Percentiles rank a stretch among this genome's conserved stretches.
These are phyloP conservation scores for Daldinia bambusicola DNA, from an alignment of 495 filamentous ascomycete species.

Conservation along the genomic window DNA sequence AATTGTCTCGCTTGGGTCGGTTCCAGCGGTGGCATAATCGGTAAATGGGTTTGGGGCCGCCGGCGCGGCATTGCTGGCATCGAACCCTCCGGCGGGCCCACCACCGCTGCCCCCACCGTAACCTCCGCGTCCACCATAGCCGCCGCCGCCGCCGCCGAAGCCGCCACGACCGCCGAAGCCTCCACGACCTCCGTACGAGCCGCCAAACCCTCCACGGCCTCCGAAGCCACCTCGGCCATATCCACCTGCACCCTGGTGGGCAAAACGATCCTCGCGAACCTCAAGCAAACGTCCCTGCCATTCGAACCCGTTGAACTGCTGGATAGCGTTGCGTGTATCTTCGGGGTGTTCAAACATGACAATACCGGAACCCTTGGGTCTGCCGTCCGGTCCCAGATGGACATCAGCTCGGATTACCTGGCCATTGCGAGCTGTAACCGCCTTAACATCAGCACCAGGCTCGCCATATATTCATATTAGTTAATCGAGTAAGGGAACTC, in stretches of 20 bases:
- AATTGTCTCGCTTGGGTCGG: conserved; percentile 83
- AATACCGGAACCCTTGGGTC: conserved; percentile 94
- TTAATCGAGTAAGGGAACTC: conserved; percentile 55
- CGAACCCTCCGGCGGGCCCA: conserved; percentile 58
- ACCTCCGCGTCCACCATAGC: conserved; percentile 52
- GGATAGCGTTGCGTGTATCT: conserved; percentile 93
- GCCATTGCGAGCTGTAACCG: conserved; percentile 68
- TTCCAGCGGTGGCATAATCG: conserved; percentile 88
- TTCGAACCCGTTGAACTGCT: conserved; percentile 97
- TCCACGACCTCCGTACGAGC: conserved; percentile 64
- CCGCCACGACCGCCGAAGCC: conserved; percentile 66
- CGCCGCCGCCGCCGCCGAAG: conserved; percentile 48
- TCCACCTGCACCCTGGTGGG: conserved; percentile 68
- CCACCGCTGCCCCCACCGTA: conserved; percentile 51
- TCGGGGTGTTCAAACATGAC: conserved; percentile 95
- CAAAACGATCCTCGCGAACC: conserved; percentile 96
- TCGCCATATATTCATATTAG: not conserved
- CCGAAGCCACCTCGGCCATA: conserved; percentile 65
- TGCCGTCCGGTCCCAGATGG: conserved; percentile 88
- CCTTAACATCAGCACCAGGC: conserved; percentile 10
- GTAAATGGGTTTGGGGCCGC: conserved; percentile 92
- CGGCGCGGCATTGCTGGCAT: conserved; percentile 43
- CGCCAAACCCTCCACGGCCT: conserved; percentile 65
- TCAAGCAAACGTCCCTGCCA: conserved; percentile 96
- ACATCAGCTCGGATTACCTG: conserved; percentile 95